These are phyloP conservation scores for Phylloporus sp. DNA, from an alignment of 768 basidiomycete species.

Conservation along the genomic window DNA sequence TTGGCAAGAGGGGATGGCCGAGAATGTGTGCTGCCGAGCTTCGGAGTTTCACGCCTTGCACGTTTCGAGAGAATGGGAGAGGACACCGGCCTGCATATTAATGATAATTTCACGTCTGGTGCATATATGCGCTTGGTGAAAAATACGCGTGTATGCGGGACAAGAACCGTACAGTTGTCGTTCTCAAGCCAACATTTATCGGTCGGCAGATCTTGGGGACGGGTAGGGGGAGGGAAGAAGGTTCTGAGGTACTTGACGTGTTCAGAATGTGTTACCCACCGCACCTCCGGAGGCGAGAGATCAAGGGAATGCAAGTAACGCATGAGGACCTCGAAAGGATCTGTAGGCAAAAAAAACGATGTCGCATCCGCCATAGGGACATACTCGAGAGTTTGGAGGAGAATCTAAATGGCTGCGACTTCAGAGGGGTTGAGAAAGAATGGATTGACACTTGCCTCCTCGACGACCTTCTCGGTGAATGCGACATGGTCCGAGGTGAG, in stretches of 20 bases:
- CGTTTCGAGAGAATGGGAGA: slow-evolving; percentile 42
- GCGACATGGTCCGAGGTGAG: slow-evolving; percentile 51
- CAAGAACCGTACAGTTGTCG: slow-evolving; percentile 29
- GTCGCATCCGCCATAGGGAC: slow-evolving; percentile 48
- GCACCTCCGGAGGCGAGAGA: slow-evolving; percentile 40
- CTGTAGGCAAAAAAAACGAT: slow-evolving; percentile 47
- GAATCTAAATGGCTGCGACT: slow-evolving; percentile 37
- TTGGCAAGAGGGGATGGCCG: slow-evolving; percentile 23
- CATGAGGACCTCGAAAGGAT: slow-evolving; percentile 47
- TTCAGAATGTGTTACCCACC: slow-evolving; percentile 31
- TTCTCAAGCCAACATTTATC: slow-evolving; percentile 36
- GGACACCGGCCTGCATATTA: slow-evolving; percentile 33
- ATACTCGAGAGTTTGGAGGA: slow-evolving; percentile 35
- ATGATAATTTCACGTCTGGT: slow-evolving; percentile 25
- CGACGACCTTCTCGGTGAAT: slow-evolving; percentile 47
- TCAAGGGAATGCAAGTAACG: slow-evolving; percentile 30
- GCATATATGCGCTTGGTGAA: neutral
- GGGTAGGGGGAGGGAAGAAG: slow-evolving; percentile 9
- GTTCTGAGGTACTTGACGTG: slow-evolving; percentile 18
- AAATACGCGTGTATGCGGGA: slow-evolving; percentile 17
- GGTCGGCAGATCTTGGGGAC: slow-evolving; percentile 29
- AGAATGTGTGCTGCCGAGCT: slow-evolving; percentile 29
- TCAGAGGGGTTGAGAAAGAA: neutral
- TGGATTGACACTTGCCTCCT: slow-evolving; percentile 33
- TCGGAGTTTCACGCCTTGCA: slow-evolving; percentile 45